These are phyloP conservation scores for Theobroma cacao DNA, from an alignment of 345 rosid species.

Conservation along the genomic window DNA sequence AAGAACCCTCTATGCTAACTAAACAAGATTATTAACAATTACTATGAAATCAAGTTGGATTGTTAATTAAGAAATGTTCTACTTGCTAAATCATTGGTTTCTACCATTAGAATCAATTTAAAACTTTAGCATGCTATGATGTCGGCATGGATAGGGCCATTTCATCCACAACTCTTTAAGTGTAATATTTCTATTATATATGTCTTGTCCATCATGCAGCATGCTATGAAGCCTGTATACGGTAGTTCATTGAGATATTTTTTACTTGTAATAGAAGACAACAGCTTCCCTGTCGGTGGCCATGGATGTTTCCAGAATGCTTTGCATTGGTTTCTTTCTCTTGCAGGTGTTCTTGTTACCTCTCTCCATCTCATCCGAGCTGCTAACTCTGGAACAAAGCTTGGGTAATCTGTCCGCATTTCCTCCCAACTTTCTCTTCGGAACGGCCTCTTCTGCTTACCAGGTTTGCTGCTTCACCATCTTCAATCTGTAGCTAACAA, in stretches of 20 bases:
- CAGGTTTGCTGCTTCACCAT: constrained; percentile 18
- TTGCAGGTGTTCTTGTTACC: background rate
- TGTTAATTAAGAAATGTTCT: background rate
- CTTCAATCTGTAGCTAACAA: background rate
- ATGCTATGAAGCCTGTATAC: too few relatives aligned
- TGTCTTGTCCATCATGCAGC: too few relatives aligned
- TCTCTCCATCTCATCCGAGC: background rate
- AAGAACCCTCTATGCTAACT: too few relatives aligned
- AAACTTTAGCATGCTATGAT: too few relatives aligned
- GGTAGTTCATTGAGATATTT: background rate
- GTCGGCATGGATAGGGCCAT: too few relatives aligned
- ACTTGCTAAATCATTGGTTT: background rate
- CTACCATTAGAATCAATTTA: background rate
- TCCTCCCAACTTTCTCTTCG: constrained; percentile 28
- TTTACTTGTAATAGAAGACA: background rate
- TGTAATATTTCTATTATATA: too few relatives aligned
- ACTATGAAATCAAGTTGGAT: background rate
- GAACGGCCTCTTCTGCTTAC: constrained; percentile 29
- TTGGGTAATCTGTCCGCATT: background rate
- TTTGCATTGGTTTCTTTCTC: constrained; percentile 2
- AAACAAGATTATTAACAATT: too few relatives aligned
- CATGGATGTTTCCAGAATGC: constrained; percentile 8
- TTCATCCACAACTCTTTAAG: too few relatives aligned
- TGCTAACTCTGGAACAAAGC: background rate
- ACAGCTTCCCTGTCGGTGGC: background rate